These are phyloP conservation scores for Aspergillus udagawae DNA, from an alignment of 2,329 filamentous ascomycete species.

Conservation along the genomic window DNA sequence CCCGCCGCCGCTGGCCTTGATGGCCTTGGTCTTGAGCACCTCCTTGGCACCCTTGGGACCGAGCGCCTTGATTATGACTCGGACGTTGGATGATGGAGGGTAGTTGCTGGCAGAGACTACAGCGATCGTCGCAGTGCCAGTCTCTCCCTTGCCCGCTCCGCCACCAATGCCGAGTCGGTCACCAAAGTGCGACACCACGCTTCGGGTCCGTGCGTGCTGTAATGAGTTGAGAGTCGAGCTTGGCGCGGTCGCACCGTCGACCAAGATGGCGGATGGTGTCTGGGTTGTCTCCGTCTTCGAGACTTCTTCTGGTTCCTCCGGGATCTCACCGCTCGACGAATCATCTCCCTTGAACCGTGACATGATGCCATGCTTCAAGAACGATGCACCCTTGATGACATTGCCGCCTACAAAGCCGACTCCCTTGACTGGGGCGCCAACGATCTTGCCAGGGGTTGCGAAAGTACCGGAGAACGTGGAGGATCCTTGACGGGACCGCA, in stretches of 20 bases:
- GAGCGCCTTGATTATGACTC: slow-evolving; percentile 66
- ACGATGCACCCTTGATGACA: slow-evolving; percentile 84
- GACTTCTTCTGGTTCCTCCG: slow-evolving; percentile 18
- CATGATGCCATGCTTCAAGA: slow-evolving; percentile 80
- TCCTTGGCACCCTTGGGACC: slow-evolving; percentile 66
- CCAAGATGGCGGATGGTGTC: slow-evolving; percentile 23
- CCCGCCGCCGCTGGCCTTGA: slow-evolving; percentile 67
- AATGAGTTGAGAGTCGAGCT: slow-evolving; percentile 21
- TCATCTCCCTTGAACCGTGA: slow-evolving; percentile 46
- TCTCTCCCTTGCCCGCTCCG: slow-evolving; percentile 51
- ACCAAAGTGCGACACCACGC: slow-evolving; percentile 48
- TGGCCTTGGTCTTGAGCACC: slow-evolving; percentile 87
- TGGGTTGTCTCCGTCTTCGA: slow-evolving; percentile 13
- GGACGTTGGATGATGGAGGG: slow-evolving; percentile 72
- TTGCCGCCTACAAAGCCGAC: slow-evolving; percentile 75
- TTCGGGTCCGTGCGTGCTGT: slow-evolving; percentile 46
- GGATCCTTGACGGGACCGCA: slow-evolving; percentile 79
- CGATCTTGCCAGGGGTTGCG: slow-evolving; percentile 78
- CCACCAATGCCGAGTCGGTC: slow-evolving; percentile 48
- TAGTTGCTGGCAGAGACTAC: slow-evolving; percentile 76
- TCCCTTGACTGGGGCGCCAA: slow-evolving; percentile 93
- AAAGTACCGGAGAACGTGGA: slow-evolving; percentile 93
- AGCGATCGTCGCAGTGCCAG: slow-evolving; percentile 74
- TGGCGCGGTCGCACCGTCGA: slow-evolving; percentile 23
- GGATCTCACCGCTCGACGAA: slow-evolving; percentile 23